These are phyloP conservation scores for Ganoderma lucidum DNA, from an alignment of 1,284 basidiomycete species.

Conservation along the genomic window DNA sequence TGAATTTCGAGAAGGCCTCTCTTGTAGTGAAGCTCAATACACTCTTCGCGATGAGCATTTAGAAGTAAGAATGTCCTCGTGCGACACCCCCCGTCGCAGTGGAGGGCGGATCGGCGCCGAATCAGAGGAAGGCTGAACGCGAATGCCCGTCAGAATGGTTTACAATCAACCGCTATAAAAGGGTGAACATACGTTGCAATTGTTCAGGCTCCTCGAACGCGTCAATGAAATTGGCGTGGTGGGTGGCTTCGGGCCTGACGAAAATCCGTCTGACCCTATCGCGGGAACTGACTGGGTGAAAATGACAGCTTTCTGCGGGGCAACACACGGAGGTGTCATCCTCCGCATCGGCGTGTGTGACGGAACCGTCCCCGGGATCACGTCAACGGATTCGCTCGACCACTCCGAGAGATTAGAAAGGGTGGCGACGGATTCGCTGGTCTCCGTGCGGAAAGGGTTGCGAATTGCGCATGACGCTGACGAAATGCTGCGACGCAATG, in stretches of 20 bases:
- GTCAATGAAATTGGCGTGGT: too few relatives aligned
- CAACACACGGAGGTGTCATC: too few relatives aligned
- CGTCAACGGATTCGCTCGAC: neutral
- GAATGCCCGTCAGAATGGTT: neutral
- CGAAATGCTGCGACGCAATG: constrained; percentile 9
- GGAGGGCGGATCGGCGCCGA: neutral
- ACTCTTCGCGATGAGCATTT: neutral
- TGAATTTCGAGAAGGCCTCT: too few relatives aligned
- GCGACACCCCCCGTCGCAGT: neutral
- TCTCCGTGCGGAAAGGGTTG: constrained; percentile 27
- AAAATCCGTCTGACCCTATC: neutral
- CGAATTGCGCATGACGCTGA: constrained; percentile 19
- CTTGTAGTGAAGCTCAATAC: neutral
- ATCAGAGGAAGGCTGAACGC: neutral
- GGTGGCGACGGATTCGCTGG: constrained; percentile 19
- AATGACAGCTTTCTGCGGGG: constrained; percentile 1
- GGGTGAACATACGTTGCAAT: neutral
- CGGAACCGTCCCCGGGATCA: neutral
- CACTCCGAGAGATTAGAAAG: neutral
- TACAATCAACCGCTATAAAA: neutral
- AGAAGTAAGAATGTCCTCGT: neutral
- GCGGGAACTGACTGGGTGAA: neutral
- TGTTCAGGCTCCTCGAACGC: neutral
- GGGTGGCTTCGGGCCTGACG: neutral
- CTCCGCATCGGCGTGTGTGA: neutral